Conservation (phyloP, 106 monocot genomes). For the Apostasia ramifera region DNA sequence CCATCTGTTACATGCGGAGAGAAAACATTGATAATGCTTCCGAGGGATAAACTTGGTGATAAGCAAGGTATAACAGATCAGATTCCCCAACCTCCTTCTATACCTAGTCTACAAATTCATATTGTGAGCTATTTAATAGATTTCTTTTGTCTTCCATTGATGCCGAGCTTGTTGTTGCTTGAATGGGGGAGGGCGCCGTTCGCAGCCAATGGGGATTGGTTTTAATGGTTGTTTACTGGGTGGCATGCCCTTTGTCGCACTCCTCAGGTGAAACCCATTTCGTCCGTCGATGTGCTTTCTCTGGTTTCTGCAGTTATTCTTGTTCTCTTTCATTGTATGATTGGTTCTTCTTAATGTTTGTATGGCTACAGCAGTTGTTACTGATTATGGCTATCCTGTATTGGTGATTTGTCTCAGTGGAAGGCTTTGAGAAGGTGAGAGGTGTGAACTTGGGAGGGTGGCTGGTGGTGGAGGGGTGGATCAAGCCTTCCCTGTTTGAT, state of each 20-base stretch:
- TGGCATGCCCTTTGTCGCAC: constrained; percentile 5
- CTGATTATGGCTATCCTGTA: constrained; percentile 1
- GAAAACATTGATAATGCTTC: constrained; percentile 7
- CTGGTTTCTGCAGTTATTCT: background rate
- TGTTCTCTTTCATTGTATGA: background rate
- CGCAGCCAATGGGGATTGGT: constrained; percentile 5
- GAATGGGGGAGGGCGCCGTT: constrained; percentile 8
- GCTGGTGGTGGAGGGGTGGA: constrained; percentile 82
- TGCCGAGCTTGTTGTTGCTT: background rate
- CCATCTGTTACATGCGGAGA: background rate
- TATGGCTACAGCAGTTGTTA: background rate
- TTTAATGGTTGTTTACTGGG: constrained; percentile 15
- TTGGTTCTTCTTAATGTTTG: background rate
- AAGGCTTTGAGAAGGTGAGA: constrained; percentile 60
- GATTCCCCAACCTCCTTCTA: background rate
- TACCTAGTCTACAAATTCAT: background rate
- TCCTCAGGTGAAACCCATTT: constrained; percentile 21
- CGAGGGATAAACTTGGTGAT: constrained; percentile 35
- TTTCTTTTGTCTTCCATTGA: background rate
- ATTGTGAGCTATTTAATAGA: no score
- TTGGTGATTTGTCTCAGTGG: constrained; percentile 21
- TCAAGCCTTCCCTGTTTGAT: constrained; percentile 78
- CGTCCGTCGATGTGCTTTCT: background rate
- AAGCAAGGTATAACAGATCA: constrained; percentile 28
- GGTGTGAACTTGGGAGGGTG: constrained; percentile 87